Conservation (phyloP, 371 early-diverging fungal genomes). For the Saksenaea oblongispora region DNA sequence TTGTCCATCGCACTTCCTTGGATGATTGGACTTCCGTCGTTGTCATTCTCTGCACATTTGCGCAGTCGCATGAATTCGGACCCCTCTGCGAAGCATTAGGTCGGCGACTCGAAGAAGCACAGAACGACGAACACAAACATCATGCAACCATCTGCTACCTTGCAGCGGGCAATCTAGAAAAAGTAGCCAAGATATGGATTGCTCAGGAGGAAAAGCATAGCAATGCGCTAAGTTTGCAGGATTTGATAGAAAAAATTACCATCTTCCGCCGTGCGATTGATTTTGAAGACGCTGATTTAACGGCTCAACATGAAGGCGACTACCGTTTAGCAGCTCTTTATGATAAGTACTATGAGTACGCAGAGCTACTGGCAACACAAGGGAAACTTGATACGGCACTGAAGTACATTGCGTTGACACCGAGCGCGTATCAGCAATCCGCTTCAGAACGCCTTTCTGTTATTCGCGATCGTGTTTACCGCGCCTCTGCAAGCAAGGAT, state of each 20-base stretch:
- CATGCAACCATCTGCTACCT: conserved; percentile 90
- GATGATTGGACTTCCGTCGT: conserved; percentile 92
- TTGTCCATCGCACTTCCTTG: conserved; percentile 77
- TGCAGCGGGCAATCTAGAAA: conserved; percentile 86
- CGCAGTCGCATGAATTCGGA: conserved; percentile 76
- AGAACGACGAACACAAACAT: conserved; percentile 35
- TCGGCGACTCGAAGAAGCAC: conserved; percentile 59
- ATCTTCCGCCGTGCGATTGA: conserved; percentile 89
- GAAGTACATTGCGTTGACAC: conserved; percentile 75
- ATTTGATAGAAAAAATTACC: conserved; percentile 87
- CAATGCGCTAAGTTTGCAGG: conserved; percentile 61
- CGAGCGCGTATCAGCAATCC: conserved; percentile 63
- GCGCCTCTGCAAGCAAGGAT: conserved; percentile 55
- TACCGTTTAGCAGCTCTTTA: conserved; percentile 77
- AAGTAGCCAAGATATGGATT: conserved; percentile 88
- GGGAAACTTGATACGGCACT: conserved; percentile 77
- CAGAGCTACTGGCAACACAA: conserved; percentile 73
- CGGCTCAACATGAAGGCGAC: conserved; percentile 51
- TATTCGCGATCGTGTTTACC: conserved; percentile 77
- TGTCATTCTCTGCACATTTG: conserved; percentile 91
- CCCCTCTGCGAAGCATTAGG: conserved; percentile 75
- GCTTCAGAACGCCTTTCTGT: conserved; percentile 51
- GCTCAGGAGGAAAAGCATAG: conserved; percentile 32
- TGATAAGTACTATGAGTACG: conserved; percentile 87
- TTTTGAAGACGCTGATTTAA: conserved; percentile 61